phyloP scores from a whole-genome alignment of 2,329 filamentous ascomycete species.

The Neospermospora avenae region DNA sequence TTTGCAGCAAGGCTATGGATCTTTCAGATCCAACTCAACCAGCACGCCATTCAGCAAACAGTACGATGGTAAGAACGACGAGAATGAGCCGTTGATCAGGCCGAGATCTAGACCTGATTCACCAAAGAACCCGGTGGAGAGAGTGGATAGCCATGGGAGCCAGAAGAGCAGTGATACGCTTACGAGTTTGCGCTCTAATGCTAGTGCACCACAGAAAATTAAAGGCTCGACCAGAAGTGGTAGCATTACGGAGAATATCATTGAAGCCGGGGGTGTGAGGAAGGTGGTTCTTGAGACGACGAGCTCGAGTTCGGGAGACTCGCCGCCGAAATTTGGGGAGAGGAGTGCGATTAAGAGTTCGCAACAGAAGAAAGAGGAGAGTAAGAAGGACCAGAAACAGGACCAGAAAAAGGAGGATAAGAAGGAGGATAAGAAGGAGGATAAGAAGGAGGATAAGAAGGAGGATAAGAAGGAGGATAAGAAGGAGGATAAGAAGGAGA shows the following conservation, averaged over 20 bases:
- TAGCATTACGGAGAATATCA: constrained; percentile 75
- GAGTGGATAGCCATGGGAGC: constrained; percentile 24
- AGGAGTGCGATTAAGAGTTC: background rate
- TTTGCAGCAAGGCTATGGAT: constrained; percentile 53
- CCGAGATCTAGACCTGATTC: constrained; percentile 2
- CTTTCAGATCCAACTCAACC: constrained; percentile 31
- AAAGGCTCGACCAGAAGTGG: constrained; percentile 62
- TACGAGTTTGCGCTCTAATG: constrained; percentile 29
- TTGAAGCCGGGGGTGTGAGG: constrained; percentile 69
- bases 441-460: too few relatives aligned
- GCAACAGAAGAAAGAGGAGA: background rate
- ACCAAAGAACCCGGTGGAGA: constrained; percentile 7
- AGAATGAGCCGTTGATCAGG: constrained; percentile 4
- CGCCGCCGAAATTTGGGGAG: constrained; percentile 11
- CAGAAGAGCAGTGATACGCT: constrained; percentile 32
- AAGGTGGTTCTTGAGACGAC: constrained; percentile 74
- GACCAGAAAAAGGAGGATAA: too few relatives aligned
- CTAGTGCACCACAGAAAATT: constrained; percentile 37
- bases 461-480: too few relatives aligned
- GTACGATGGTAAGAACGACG: constrained; percentile 1
- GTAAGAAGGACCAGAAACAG: too few relatives aligned
- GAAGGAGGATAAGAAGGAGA: too few relatives aligned
- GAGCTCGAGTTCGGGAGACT: constrained; percentile 33
- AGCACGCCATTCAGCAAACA: constrained; percentile 10
- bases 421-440: too few relatives aligned